phyloP scores from a whole-genome alignment of 495 filamentous ascomycete species.

The Penicillium crystallinum region DNA sequence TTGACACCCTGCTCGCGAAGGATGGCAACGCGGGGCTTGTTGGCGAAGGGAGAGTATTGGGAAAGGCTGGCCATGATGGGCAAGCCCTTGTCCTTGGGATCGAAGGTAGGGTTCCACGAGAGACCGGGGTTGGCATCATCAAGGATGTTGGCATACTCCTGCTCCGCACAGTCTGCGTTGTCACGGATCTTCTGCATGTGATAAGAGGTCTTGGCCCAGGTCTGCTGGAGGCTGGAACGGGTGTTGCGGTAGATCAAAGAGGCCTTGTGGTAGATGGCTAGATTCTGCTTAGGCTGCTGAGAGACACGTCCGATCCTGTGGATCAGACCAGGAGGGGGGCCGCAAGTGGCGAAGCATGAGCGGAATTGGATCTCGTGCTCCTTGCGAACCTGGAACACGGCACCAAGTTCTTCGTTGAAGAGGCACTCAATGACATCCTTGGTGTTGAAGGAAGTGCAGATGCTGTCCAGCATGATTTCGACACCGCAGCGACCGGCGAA shows the following conservation, averaged over 20 bases:
- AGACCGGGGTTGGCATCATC: conserved; percentile 78
- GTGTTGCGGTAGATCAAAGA: conserved; percentile 61
- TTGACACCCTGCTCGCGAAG: conserved; percentile 94
- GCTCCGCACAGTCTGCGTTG: conserved; percentile 80
- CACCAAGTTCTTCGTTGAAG: conserved; percentile 97
- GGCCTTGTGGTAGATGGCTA: conserved; percentile 68
- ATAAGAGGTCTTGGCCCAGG: conserved; percentile 83
- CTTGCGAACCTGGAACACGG: conserved; percentile 89
- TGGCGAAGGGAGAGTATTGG: conserved; percentile 57
- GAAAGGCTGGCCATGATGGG: conserved; percentile 62
- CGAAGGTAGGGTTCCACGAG: conserved; percentile 77
- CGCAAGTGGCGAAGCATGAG: conserved; percentile 86
- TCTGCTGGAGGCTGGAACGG: conserved; percentile 74
- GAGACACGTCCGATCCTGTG: conserved; percentile 75
- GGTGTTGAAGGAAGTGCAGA: conserved; percentile 51
- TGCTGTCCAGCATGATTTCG: conserved; percentile 74
- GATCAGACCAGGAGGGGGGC: conserved; percentile 74
- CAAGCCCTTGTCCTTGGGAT: conserved; percentile 69
- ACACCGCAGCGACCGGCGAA: conserved; percentile 92
- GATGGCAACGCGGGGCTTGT: conserved; percentile 83
- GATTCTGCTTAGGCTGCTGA: conserved; percentile 64
- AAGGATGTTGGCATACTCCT: conserved; percentile 73
- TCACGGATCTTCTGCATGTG: conserved; percentile 88
- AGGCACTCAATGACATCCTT: conserved; percentile 66
- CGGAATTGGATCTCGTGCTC: conserved; percentile 79